Base-by-base conservation (phyloP, 306 rosid species). In the Vigna hirtella region DNA sequence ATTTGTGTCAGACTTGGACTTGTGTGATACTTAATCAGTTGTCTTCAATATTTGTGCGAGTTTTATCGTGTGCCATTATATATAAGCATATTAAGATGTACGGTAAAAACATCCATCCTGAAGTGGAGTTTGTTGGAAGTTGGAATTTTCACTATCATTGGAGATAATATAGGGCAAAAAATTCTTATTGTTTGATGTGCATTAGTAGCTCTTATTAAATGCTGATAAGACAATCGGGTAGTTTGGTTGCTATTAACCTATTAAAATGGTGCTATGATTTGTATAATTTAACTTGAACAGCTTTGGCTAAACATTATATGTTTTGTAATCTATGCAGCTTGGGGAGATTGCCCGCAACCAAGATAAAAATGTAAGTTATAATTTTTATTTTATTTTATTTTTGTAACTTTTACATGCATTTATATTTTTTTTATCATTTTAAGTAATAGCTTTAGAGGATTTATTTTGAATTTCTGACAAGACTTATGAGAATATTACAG, bases 251-350 rank as follows among this genome's bases (percentile, higher is more conserved):
- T 72, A 70, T 64, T 64, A 47, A 55, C 48, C 65, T 56, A 15
- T 66, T 45, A 47, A 68, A 48, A 48, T 38, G 22, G 42, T 34
- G n/a, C 66, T 18, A 47, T 52, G 17, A 7, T 66, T 15, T 40
- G n/a, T 71, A 55, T 56, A 38, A 82, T 61, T 6, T 30, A 58
- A 58, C 45, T 34, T 70, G 67, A 32, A 74, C 22, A 62, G 38
- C 20, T 62, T 74, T 30, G 51, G 64, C 55, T 85, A 52, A 78
- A 75, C 62, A 28, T 30, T 48, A 22, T 55, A 17, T 66, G 10
- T 66, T 55, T 76, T 48, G 53, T 61, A 51, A 72, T 79, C 64
- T 61, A 24, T 85, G 91, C 93, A 91, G 97, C 90, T 91, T 82
- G 56, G 66, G 15, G 93, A 88, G 76, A 88, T 90, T 74, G 87